Base-by-base conservation (phyloP, 352 stramenopile genomes). In the Plasmopara viticola region DNA sequence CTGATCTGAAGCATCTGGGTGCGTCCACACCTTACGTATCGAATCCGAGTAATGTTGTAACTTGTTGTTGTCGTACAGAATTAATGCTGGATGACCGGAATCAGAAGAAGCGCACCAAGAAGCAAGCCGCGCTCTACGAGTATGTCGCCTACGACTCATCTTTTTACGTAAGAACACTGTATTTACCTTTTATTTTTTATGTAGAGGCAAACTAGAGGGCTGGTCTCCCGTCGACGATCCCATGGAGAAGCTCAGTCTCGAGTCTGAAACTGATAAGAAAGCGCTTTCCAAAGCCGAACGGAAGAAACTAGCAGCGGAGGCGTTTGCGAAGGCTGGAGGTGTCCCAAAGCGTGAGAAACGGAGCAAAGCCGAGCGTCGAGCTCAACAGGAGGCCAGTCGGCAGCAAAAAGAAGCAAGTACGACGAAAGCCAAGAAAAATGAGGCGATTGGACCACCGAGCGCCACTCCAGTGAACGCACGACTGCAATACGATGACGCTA, bases 321-420 rank as follows among this genome's bases (percentile, higher is more conserved):
- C 69, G 20, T 89, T 89, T 46, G 69, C 78, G 8, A 80, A 76
- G 41, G 44, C 61, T 12, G 70, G 70, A 8, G 66, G 52, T 9
- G 56, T 63, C 7, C 56, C 73, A 14, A 86, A 86, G 61, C 64
- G 75, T 13, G 78, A 85, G 46, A 97, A 97, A 66, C 60, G 97
- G 28, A 87, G 59, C 51, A 98, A 98, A 60, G 86, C 90, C 18
- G 90, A 98, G 67, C 84, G 94, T 44, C 80, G 92, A 7, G 90
- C 83, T 1, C 65, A 96, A 39, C 94, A 98, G 60, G 92, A 98
- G 60, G 73, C 86, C 45, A 90, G 95, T 64, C 72, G 91, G 51
- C 77, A 84, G 25, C 96, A 96, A 56, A 76, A 85, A 28, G 68
- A 64, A 18, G 60, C 45, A 0, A 28, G 25, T 20, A 48, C 17